Evolutionary conservation across 2,329 filamentous ascomycete genomes (phyloP), one percentile per base, ranked within the genome.

Genomic region (Macroventuria anomochaeta): DNA sequence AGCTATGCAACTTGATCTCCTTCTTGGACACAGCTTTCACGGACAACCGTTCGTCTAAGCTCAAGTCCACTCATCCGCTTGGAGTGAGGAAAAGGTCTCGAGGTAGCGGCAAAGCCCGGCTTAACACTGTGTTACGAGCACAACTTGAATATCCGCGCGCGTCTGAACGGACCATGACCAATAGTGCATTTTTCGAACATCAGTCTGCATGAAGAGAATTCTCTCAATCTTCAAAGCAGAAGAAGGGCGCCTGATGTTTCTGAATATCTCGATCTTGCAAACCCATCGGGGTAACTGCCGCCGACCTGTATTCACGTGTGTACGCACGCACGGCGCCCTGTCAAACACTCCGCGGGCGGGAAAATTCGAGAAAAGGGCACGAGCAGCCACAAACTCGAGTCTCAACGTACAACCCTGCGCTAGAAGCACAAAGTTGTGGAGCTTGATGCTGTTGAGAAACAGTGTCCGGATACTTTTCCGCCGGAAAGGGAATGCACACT

Each of bases 401-500:
- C 49, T 41, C 49, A 46, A 42, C 8, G 18, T 18, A 5, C 18
- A 44, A 18, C 13, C 28, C 15, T 46, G 34, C 39, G 34, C 44
- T 49, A 44, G 18, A 33, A 46, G 15, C 31, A 31, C 10, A 5
- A 25, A 44, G 33, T 20, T 43, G 44, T 54, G 46, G 51, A 54
- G 15, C 33, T 20, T 26, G 26, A 25, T 25, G 33, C 39, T 54
- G 44, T 54, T 54, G 44, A 36, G 42, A 44, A 15, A 5, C 31
- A 32, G 3, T 15, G 2, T 18, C 25, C 49, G 49, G 49, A 53
- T 53, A 53, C 23, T 25, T 53, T 46, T 53, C 49, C 49, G 49
- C 10, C n/a, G 42, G 42, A 37, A 41, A 21, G 31, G 49, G 42
- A 37, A 53, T 7, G 11, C 23, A 26, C 23, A 39, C 37, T 21